A percentile compares a stretch with the other conserved stretches of the same genome.
Evolutionary conservation across 768 basidiomycete species (phyloP).

Genomic region (Pisolithus sp.): DNA sequence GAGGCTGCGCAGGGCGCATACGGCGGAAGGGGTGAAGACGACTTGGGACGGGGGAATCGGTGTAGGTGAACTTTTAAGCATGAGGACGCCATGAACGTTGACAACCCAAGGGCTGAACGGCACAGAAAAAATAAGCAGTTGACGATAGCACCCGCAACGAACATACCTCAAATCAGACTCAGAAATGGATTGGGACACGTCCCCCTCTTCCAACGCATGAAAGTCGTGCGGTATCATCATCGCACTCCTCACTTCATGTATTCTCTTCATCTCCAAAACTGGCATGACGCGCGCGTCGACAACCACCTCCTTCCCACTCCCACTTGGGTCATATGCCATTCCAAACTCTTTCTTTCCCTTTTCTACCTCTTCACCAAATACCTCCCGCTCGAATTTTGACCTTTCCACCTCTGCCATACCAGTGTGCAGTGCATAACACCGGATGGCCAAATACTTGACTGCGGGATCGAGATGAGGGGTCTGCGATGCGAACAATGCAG

Average conservation of each 20-base stretch:
- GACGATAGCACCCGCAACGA: not conserved
- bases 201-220: slow-evolving; percentile 36
- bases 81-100: slow-evolving; percentile 61
- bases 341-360: slow-evolving; percentile 44
- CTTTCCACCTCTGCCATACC: slow-evolving; percentile 77
- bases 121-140: not conserved
- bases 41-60: slow-evolving; percentile 31
- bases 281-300: slow-evolving; percentile 84
- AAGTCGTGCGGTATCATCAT: slow-evolving; percentile 42
- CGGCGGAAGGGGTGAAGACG: slow-evolving; percentile 60
- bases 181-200: slow-evolving; percentile 30
- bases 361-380: slow-evolving; percentile 53
- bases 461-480: slow-evolving; percentile 57
- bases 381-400: slow-evolving; percentile 51
- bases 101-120: slow-evolving; percentile 44
- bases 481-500: slow-evolving; percentile 29
- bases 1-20: slow-evolving; percentile 52
- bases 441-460: slow-evolving; percentile 63
- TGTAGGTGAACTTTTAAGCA: slow-evolving; percentile 44
- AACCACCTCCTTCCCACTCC: slow-evolving; percentile 37
- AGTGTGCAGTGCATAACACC: slow-evolving; percentile 69
- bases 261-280: slow-evolving; percentile 56
- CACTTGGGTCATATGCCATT: slow-evolving; percentile 47
- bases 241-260: slow-evolving; percentile 44
- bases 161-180: slow-evolving; percentile 52